These are phyloP conservation scores for Colletotrichum lentis DNA, from an alignment of 2,329 filamentous ascomycete genomes.

Conservation along the genomic window DNA sequence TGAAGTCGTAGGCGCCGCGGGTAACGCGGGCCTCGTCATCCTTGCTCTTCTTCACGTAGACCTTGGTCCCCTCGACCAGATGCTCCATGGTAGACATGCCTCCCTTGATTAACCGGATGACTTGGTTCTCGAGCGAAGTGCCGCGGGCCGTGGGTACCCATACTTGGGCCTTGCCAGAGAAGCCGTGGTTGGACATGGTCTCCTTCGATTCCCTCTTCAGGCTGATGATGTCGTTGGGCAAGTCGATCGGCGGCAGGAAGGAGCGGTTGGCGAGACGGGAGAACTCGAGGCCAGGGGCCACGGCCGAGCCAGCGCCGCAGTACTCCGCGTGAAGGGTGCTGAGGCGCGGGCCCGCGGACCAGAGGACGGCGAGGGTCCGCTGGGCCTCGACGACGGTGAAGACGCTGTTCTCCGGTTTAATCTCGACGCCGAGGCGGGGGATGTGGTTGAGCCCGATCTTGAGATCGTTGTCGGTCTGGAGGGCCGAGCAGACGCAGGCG, in stretches of 20 bases:
- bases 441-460: constrained; percentile 5
- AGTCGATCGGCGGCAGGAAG: neutral
- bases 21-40: neutral
- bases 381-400: constrained; percentile 9
- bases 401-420: neutral
- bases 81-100: neutral
- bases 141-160: neutral
- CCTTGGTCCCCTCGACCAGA: neutral
- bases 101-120: neutral
- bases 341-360: constrained; percentile 2
- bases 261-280: neutral
- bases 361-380: constrained; percentile 17
- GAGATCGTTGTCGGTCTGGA: neutral
- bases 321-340: constrained; percentile 17
- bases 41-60: neutral
- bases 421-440: constrained; percentile 1
- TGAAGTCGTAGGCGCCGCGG: constrained; percentile 20
- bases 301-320: constrained; percentile 1
- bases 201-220: neutral
- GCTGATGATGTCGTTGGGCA: neutral
- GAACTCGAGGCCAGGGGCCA: constrained; percentile 23
- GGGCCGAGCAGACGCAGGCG: neutral
- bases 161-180: neutral
- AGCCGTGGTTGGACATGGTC: neutral
- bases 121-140: neutral